Base-by-base conservation (phyloP, 176 grass and related monocot species). In the Lolium perenne region DNA sequence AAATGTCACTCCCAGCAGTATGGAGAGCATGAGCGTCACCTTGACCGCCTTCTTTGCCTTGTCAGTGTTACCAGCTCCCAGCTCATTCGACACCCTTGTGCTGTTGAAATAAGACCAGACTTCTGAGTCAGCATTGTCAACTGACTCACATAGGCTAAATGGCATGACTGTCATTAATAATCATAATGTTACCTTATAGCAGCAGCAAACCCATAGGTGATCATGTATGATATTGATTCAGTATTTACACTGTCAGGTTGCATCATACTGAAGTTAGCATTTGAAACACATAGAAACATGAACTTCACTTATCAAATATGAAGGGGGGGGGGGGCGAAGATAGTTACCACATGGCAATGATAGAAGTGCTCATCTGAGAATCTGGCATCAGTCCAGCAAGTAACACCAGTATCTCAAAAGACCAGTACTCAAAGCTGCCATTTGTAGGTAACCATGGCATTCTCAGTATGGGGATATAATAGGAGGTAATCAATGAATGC, bases 71-170 rank as follows among this genome's bases (percentile, higher is more conserved):
- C 86, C 81, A 1, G 92, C 92, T n/a, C 92, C 92, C 13, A 94
- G 84, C 85, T 91, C 92, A 77, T 94, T 94, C 17, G 89, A 91
- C 40, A 94, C 84, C n/a, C 92, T 85, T n/a, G 89, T 91, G 50
- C 92, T 93, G 75, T 86, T 7, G 29, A 45, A 53, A 71, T 7
- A 25, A 74, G 83, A 73, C 13, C 50, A 9, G 18, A 46, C 29
- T 29, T 50, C 21, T 22, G 21, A 75, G 62, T 61, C 13, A 74
- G 18, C n/a, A 35, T 71, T 54, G 15, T 17, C 56, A 79, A 51
- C 35, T 67, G 46, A 68, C 54, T 76, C 62, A 16, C 68, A 18
- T 20, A n/a, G 47, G 14, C 20, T 25, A 54, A 8, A 77, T 58
- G 62, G 0, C 40, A 62, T 48, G 63, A 51, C 17, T 66, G 29